Base-by-base conservation (phyloP, 768 basidiomycete genomes). In the Lactifluus rugatus region DNA sequence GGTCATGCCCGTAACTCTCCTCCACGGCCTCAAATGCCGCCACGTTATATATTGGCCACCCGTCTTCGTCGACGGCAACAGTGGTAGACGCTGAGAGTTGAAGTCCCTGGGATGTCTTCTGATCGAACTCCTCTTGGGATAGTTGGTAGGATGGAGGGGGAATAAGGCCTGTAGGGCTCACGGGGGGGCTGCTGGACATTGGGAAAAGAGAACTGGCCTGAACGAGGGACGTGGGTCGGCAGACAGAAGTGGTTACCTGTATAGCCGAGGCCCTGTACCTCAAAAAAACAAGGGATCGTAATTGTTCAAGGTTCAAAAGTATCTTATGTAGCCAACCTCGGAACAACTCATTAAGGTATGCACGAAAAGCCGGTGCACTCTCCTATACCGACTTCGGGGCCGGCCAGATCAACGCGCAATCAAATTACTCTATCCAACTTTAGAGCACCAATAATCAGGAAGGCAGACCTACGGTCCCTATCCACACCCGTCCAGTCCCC, bases 401-500 rank as follows among this genome's bases (percentile, higher is more conserved):
- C n/a, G n/a, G n/a, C n/a, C n/a, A n/a, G n/a, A n/a, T n/a, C n/a
- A n/a, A n/a, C n/a, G n/a, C n/a, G n/a, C n/a, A n/a, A 44, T 70
- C 60, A 81, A 42, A 90, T 66, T 21, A 90, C 76, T 5, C 83
- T 84, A 69, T 91, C 89, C 16, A 82, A 81, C 63, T 79, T 80
- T 62, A 91, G 68, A 19, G 84, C 86, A 48, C 87, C 87, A 65
- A 89, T 81, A 55, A 90, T 89, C 66, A 88, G 70, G 71, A 81
- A 90, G 21, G 89, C 87, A 11, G 87, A 88, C 58, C 88, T 74
- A 54, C 84, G 78, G 67, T 92, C 89, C 67, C 88, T 79, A 65
- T 89, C 85, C 37, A 87, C 76, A 1, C 89, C 89, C 28, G 77
- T 69, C 89, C 89, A 92, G 65, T 90, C 89, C 1, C 82, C 81